A percentile compares a stretch with the other conserved stretches of the same genome.
These are phyloP conservation scores for Russula brevipes DNA, from an alignment of 768 basidiomycete genomes.

Conservation along the genomic window DNA sequence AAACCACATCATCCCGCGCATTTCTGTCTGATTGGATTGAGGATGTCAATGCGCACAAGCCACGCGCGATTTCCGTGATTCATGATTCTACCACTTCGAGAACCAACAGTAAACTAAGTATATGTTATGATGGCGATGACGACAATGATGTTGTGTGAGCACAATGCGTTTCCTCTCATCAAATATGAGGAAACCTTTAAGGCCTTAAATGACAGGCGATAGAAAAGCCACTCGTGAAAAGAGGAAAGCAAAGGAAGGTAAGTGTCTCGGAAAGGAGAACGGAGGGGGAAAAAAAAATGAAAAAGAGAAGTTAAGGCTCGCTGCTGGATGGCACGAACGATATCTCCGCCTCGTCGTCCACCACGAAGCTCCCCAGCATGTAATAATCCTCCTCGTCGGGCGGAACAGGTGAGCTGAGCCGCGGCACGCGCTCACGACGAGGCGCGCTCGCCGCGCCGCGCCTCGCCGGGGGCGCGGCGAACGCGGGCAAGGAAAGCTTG, in stretches of 20 bases:
- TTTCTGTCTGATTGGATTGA: neutral
- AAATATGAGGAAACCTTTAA: neutral
- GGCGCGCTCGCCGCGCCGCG: slow-evolving; percentile 28
- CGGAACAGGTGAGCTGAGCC: slow-evolving; percentile 60
- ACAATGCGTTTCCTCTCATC: neutral
- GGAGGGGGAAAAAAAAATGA: neutral
- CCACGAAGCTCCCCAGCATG: slow-evolving; percentile 71
- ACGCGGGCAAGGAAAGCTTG: slow-evolving; percentile 43
- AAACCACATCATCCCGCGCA: slow-evolving; percentile 7
- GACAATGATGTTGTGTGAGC: neutral
- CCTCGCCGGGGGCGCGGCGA: slow-evolving; percentile 48
- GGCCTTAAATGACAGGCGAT: too few species aligned
- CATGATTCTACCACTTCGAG: neutral
- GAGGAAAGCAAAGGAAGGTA: too few species aligned
- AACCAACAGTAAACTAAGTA: neutral
- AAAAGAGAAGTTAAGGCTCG: slow-evolving; percentile 16
- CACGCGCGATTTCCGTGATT: neutral
- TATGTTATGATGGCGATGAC: neutral
- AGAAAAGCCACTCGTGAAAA: too few species aligned
- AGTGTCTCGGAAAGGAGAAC: neutral
- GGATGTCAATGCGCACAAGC: neutral
- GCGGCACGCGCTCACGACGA: slow-evolving; percentile 29
- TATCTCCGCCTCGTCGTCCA: slow-evolving; percentile 70
- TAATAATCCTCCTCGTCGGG: slow-evolving; percentile 60
- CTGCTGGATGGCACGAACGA: slow-evolving; percentile 36